Percentiles rank a stretch among this genome's conserved stretches.
Evolutionary conservation across 805 yeast genomes (phyloP).

Genomic region (Metschnikowia shivogae): DNA sequence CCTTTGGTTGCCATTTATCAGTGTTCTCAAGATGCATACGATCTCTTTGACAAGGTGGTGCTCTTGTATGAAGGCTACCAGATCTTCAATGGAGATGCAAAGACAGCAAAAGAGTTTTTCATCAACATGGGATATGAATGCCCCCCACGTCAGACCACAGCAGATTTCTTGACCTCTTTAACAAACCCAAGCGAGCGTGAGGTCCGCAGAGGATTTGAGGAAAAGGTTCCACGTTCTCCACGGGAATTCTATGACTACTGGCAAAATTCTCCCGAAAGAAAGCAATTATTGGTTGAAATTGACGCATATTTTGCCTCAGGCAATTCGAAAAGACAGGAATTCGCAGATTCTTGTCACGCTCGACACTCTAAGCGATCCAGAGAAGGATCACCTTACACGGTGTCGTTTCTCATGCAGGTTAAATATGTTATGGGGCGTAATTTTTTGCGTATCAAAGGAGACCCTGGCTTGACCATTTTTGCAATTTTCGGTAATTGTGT

Average conservation of each 20-base stretch:
- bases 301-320: conserved; percentile 32
- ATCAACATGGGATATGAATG: conserved; percentile 57
- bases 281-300: conserved; percentile 36
- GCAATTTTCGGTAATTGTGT: conserved; percentile 47
- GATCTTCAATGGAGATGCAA: conserved; percentile 53
- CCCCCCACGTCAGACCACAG: conserved; percentile 60
- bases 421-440: conserved; percentile 50
- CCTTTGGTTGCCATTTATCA: conserved; percentile 64
- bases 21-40: conserved; percentile 60
- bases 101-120: conserved; percentile 50
- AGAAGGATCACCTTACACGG: conserved; percentile 30
- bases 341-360: conserved; percentile 22
- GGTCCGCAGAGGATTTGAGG: conserved; percentile 44
- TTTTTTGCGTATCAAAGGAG: conserved; percentile 49
- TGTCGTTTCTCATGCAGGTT: conserved; percentile 23
- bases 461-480: conserved; percentile 50
- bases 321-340: conserved; percentile 7
- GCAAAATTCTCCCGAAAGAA: conserved; percentile 50
- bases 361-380: conserved; percentile 38
- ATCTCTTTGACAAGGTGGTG: conserved; percentile 56
- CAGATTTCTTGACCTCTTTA: conserved; percentile 61
- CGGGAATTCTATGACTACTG: conserved; percentile 55
- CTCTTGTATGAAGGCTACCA: conserved; percentile 60
- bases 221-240: conserved; percentile 50
- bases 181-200: conserved; percentile 64